A percentile compares a stretch with the other conserved stretches of the same genome.
These are phyloP conservation scores for Annulohypoxylon maeteangense DNA, from an alignment of 495 filamentous ascomycete species.

Conservation along the genomic window DNA sequence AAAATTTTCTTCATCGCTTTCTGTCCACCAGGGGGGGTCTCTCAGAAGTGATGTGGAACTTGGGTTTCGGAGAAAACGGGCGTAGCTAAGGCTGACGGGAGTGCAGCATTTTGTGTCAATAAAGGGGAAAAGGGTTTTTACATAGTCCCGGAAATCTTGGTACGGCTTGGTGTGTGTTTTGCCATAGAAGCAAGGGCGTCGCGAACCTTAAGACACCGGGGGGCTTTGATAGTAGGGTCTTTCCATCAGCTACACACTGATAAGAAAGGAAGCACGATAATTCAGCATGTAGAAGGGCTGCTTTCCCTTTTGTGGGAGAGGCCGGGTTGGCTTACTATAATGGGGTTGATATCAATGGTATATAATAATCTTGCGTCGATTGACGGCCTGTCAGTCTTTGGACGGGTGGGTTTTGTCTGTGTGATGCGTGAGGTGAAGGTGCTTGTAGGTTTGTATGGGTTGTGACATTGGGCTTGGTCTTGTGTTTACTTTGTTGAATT, in stretches of 20 bases:
- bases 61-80: constrained; percentile 21
- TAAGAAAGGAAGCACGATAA: constrained; percentile 20
- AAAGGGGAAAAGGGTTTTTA: constrained; percentile 3
- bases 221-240: constrained; percentile 19
- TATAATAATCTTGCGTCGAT: constrained; percentile 43
- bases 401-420: neutral
- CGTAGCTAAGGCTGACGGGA: constrained; percentile 23
- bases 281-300: constrained; percentile 44
- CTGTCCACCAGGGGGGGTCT: constrained; percentile 4
- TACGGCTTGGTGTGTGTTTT: constrained; percentile 28
- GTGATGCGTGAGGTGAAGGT: neutral
- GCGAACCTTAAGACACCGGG: constrained; percentile 25
- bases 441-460: neutral
- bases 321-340: constrained; percentile 43
- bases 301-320: constrained; percentile 5
- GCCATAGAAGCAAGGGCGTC: constrained; percentile 35
- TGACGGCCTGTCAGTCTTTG: neutral
- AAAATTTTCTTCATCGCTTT: constrained; percentile 26
- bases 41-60: constrained; percentile 22
- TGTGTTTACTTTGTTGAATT: too few relatives aligned
- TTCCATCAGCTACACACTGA: constrained; percentile 26
- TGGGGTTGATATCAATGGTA: constrained; percentile 44
- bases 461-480: too few relatives aligned
- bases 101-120: constrained; percentile 24
- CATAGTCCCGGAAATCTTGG: constrained; percentile 16